Conservation (phyloP, 225 moss, liverwort and hornwort species). For the Asterella californica region DNA sequence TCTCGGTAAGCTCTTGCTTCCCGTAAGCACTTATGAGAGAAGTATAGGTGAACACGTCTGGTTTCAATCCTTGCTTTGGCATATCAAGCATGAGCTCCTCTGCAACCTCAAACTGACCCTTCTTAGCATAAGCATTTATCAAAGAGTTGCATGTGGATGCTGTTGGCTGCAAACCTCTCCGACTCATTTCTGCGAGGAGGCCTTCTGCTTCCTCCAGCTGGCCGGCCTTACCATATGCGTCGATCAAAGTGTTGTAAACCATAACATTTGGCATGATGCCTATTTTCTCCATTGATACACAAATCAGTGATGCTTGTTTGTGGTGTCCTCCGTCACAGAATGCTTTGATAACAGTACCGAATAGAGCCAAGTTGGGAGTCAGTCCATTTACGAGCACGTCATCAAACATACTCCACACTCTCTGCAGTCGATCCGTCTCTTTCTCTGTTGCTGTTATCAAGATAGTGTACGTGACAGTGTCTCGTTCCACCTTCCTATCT, state of each 20-base stretch:
- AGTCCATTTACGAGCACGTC: conserved; percentile 60
- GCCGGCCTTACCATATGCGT: conserved; percentile 66
- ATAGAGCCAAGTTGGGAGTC: conserved; percentile 53
- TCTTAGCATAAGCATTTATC: conserved; percentile 58
- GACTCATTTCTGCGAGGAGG: conserved; percentile 62
- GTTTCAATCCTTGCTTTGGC: conserved; percentile 58
- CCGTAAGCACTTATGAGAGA: conserved; percentile 73
- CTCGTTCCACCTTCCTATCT: conserved; percentile 52
- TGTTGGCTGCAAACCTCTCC: conserved; percentile 52
- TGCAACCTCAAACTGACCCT: conserved; percentile 56
- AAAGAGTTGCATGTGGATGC: conserved; percentile 74
- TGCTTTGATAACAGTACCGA: conserved; percentile 75
- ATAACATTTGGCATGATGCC: conserved; percentile 50
- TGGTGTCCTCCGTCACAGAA: conserved; percentile 70
- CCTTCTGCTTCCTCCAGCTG: conserved; percentile 85
- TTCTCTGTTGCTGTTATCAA: conserved; percentile 53
- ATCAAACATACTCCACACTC: conserved; percentile 68
- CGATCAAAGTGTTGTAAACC: conserved; percentile 85
- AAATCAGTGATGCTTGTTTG: conserved; percentile 61
- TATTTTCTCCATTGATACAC: conserved; percentile 73
- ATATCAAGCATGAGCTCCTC: conserved; percentile 72
- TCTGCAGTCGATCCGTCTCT: conserved; percentile 44
- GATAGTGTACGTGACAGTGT: conserved; percentile 73
- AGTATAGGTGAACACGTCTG: conserved; percentile 79
- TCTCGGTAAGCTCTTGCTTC: conserved; percentile 60